Base-by-base conservation (phyloP, 805 yeast species). In the Ogataea nakhonphanomensis region DNA sequence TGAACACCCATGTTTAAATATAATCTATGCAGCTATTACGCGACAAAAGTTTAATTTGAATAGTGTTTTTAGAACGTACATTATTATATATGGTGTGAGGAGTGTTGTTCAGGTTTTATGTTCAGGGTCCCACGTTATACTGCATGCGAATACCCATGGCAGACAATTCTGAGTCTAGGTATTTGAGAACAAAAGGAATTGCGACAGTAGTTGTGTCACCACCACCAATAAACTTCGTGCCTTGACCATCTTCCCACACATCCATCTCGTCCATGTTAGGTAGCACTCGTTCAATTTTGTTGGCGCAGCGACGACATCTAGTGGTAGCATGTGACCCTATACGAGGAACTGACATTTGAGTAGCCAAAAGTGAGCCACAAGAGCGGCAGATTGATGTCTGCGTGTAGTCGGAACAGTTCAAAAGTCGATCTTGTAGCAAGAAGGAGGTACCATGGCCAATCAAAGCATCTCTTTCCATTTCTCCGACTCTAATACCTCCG, bases 401-500 rank as follows among this genome's bases (percentile, higher is more conserved):
- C 0, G 98, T 79, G 69, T 93, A 93, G 65, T 93, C 99, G 7
- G 95, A 85, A 60, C 96, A 89, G 68, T 93, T 93, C 61, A 93
- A 74, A 59, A 93, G 72, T 67, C 99, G 81, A 64, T 93, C 99
- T 66, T 91, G 98, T 53, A 93, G 71, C 55, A 93, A 69, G 79
- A 78, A 93, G 1, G 99, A 89, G 6, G 99, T 84, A 67, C 99
- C 99, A 61, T 93, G 99, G 44, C 98, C 99, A 64, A 93, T 89
- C 56, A 93, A 73, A 2, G 99, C 99, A 76, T 93, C 99, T 70
- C 99, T 85, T 70, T 93, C 99, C 99, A 93, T 93, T 67, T 93
- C 99, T 65, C 99, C 99, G 28, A 93, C 95, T 76, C 99, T 95
- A 54, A 93, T 93, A 84, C 99, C 99, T 69, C 99, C 99, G 51